phyloP scores from a whole-genome alignment of 2,329 filamentous ascomycete species.

The Colletotrichum liriopes region DNA sequence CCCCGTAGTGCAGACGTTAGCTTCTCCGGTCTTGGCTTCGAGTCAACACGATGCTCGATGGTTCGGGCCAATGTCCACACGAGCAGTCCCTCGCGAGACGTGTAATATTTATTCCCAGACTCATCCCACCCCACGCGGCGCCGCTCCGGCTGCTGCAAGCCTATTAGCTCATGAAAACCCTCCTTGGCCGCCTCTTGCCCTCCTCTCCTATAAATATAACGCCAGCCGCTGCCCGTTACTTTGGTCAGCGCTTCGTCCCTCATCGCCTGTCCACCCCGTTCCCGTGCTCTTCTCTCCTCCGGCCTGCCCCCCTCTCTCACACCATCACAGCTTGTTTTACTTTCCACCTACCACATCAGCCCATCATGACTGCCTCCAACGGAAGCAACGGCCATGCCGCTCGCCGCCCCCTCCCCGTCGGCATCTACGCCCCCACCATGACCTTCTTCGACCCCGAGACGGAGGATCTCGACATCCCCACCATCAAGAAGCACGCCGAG shows the following conservation, averaged over 20 bases:
- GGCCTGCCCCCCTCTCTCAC: constrained; percentile 6
- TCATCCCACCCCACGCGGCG: constrained; percentile 51
- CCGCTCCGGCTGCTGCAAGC: constrained; percentile 44
- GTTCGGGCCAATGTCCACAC: constrained; percentile 58
- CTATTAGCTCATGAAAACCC: constrained; percentile 55
- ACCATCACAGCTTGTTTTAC: constrained; percentile 34
- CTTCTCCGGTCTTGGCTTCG: constrained; percentile 40
- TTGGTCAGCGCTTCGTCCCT: constrained; percentile 5
- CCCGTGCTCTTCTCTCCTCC: constrained; percentile 21
- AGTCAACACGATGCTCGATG: constrained; percentile 46
- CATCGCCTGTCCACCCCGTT: constrained; percentile 43
- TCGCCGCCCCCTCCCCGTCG: constrained; percentile 77
- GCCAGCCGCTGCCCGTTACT: constrained; percentile 23
- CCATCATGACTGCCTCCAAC: constrained; percentile 45
- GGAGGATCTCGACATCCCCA: constrained; percentile 86
- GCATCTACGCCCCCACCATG: constrained; percentile 91
- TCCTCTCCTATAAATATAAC: constrained; percentile 52
- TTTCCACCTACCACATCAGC: constrained; percentile 20
- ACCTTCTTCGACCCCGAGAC: constrained; percentile 90
- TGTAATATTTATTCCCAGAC: constrained; percentile 48
- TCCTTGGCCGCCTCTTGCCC: constrained; percentile 41
- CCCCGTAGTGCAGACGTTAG: constrained; percentile 31
- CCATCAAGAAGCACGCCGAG: constrained; percentile 85
- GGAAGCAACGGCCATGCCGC: constrained; percentile 47
- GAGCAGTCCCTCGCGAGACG: constrained; percentile 49